Conservation (phyloP, 768 basidiomycete species). For the Royoungia palumana region DNA sequence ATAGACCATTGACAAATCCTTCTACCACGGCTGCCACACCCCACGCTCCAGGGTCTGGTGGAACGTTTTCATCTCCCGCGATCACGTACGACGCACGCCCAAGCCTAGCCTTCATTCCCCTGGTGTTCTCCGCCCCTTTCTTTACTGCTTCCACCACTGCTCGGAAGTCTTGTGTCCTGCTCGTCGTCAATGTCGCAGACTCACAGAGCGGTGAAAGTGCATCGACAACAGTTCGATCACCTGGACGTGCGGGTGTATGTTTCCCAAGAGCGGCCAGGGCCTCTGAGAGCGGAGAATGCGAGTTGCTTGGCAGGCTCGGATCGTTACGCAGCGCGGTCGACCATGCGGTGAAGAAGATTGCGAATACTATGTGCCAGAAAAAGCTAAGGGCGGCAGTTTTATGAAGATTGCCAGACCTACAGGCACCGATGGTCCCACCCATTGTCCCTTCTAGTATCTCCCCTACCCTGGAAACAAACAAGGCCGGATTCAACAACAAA, state of each 20-base stretch:
- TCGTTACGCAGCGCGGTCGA: conserved; percentile 17
- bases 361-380: conserved; percentile 35
- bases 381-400: not conserved
- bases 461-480: conserved; percentile 33
- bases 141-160: conserved; percentile 33
- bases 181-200: conserved; percentile 5
- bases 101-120: conserved; percentile 43
- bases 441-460: conserved; percentile 48
- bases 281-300: conserved; percentile 15
- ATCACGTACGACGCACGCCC: conserved; percentile 52
- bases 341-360: conserved; percentile 42
- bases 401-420: conserved; percentile 33
- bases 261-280: conserved; percentile 32
- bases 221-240: conserved; percentile 57
- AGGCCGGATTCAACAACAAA: conserved; percentile 7
- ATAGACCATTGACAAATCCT: conserved; percentile 32
- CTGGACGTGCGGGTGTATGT: conserved; percentile 50
- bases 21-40: conserved; percentile 43
- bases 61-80: conserved; percentile 27
- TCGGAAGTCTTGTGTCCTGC: not conserved
- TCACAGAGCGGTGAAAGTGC: conserved; percentile 47
- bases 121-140: conserved; percentile 46
- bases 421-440: conserved; percentile 53
- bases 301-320: not conserved
- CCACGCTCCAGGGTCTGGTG: conserved; percentile 57